Base-by-base conservation (phyloP, 192 early-diverging fungal genomes). In the Mortierella antarctica region DNA sequence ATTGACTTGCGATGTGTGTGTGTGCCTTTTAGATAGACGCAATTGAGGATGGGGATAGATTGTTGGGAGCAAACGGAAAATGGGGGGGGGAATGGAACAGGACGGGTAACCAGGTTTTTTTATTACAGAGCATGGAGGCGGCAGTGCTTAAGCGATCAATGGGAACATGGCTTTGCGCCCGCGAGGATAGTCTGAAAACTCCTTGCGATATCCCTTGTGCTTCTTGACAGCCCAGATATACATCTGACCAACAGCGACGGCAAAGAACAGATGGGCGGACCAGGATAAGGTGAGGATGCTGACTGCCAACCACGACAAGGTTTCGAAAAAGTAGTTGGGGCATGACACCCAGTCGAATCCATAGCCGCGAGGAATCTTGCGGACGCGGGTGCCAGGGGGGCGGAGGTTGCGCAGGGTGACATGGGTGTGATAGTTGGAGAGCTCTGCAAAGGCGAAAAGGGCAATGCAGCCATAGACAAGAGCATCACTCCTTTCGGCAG, bases 211-310 rank as follows among this genome's bases (percentile, higher is more conserved):
- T 57, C 88, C 86, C 69, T 89, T 90, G 86, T 97, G 96, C 88
- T 99, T 99, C 89, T 99, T 99, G 74, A 96, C 69, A 5, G 97
- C 97, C 97, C 97, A 99, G 10, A 93, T 39, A 69, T 93, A 94
- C 97, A 98, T 98, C 83, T 97, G 92, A 58, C 84, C 92, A n/a
- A 88, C 85, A 44, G 89, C 91, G 59, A 92, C 90, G 42, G 89
- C 82, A 60, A 90, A 87, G 71, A 95, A 94, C 45, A 93, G 68
- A 57, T 90, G 79, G 10, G 90, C 88, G 57, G 68, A 57, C 64
- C 57, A 78, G 49, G 89, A 92, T 70, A 92, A 90, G 20, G 94
- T 95, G 74, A 98, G 79, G 55, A 88, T 74, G 39, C 89, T 83
- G 62, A 97, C 74, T 48, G 89, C 88, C 18, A 89, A 73, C 97